These are phyloP conservation scores for Aphanomyces invadans DNA, from an alignment of 352 stramenopile species.

Conservation along the genomic window DNA sequence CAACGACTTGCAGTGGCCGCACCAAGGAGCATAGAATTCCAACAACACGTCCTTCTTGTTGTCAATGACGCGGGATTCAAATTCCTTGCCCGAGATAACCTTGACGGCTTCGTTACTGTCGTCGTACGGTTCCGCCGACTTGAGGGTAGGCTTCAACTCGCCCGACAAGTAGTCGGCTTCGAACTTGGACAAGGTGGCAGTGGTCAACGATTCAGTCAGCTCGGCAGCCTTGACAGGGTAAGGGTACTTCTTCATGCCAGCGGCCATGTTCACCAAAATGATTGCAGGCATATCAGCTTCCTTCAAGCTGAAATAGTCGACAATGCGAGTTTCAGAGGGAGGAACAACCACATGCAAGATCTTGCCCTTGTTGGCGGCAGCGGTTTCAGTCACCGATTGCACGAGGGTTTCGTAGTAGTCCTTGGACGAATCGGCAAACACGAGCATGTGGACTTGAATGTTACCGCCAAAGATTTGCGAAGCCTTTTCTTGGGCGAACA, in stretches of 20 bases:
- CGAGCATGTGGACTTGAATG: conserved; percentile 80
- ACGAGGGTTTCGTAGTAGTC: conserved; percentile 57
- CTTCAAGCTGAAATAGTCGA: conserved; percentile 91
- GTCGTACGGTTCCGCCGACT: conserved; percentile 87
- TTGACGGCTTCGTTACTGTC: conserved; percentile 86
- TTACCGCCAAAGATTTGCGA: conserved; percentile 86
- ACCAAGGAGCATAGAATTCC: conserved; percentile 77
- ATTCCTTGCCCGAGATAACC: conserved; percentile 89
- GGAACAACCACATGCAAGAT: conserved; percentile 86
- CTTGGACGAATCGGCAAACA: conserved; percentile 71
- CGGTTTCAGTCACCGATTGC: conserved; percentile 48
- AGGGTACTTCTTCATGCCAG: conserved; percentile 90
- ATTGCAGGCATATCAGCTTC: conserved; percentile 76
- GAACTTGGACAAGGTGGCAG: conserved; percentile 57
- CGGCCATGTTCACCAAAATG: conserved; percentile 87
- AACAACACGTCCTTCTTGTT: conserved; percentile 81
- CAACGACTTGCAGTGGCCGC: conserved; percentile 77
- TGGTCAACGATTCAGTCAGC: conserved; percentile 58
- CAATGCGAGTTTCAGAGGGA: conserved; percentile 79
- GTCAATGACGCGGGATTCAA: conserved; percentile 84
- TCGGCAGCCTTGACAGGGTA: conserved; percentile 70
- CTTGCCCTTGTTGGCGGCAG: conserved; percentile 80
- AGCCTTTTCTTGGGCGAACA: conserved; percentile 85
- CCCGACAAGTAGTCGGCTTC: conserved; percentile 78
- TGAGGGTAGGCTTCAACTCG: conserved; percentile 84